These are phyloP conservation scores for Monosporozyma aquatica DNA, from an alignment of 805 yeast species.

Conservation along the genomic window DNA sequence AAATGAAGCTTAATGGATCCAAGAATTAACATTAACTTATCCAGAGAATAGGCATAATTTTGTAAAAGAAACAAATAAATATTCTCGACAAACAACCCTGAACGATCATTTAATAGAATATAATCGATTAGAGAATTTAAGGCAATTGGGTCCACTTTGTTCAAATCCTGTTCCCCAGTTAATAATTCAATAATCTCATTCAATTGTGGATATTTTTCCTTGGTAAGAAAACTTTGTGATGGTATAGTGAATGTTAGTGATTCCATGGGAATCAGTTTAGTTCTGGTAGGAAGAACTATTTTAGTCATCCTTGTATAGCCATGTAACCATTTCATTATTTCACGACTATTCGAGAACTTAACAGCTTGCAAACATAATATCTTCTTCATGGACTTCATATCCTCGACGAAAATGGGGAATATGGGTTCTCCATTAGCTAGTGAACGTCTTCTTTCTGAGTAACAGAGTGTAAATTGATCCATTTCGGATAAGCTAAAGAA, in stretches of 20 bases:
- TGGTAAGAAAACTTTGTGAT: not conserved
- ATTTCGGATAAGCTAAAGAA: slow-evolving; percentile 19
- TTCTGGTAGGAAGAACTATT: not conserved
- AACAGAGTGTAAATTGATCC: slow-evolving; percentile 21
- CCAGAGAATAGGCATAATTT: slow-evolving; percentile 11
- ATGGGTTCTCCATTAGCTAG: slow-evolving; percentile 16
- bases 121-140: slow-evolving; percentile 8
- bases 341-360: slow-evolving; percentile 12
- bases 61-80: slow-evolving; percentile 23
- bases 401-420: slow-evolving; percentile 12
- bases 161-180: not conserved
- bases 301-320: slow-evolving; percentile 5
- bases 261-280: no score
- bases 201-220: slow-evolving; percentile 2
- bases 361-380: slow-evolving; percentile 2
- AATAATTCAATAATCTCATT: slow-evolving; percentile 4
- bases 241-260: not conserved
- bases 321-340: slow-evolving; percentile 17
- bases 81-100: slow-evolving; percentile 30
- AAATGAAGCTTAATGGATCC: slow-evolving; percentile 15
- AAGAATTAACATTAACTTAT: slow-evolving; percentile 10
- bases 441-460: slow-evolving; percentile 12
- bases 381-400: slow-evolving; percentile 1
- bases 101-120: slow-evolving; percentile 2
- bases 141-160: not conserved